Conservation (phyloP, 2,329 filamentous ascomycete species). For the Botrytis tulipae region DNA sequence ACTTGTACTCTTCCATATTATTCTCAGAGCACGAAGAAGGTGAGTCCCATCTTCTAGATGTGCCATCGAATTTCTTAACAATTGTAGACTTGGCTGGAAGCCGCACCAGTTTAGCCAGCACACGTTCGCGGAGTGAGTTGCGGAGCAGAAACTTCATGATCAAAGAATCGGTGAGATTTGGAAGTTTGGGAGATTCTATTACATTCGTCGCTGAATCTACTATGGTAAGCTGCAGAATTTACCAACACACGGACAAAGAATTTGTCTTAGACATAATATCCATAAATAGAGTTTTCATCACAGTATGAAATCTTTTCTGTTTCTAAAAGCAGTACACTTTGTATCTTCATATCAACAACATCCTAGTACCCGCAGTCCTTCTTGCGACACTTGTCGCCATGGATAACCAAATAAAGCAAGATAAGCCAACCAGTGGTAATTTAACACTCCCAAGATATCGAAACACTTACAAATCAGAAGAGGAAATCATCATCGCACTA, state of each 20-base stretch:
- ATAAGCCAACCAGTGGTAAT: too few species aligned
- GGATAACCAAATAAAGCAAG: too few species aligned
- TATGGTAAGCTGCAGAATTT: neutral
- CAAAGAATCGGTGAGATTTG: neutral
- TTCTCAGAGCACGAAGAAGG: too few species aligned
- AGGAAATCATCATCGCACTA: slow-evolving; percentile 26
- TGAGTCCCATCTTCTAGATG: neutral
- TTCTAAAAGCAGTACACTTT: neutral
- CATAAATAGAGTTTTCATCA: neutral
- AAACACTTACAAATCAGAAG: too few species aligned
- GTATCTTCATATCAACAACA: too few species aligned
- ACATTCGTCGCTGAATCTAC: neutral
- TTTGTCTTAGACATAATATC: neutral
- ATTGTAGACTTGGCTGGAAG: neutral
- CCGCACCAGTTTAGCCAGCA: neutral
- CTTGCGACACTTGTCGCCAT: too few species aligned
- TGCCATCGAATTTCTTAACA: neutral
- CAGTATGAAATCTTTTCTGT: too few species aligned
- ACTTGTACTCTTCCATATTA: too few species aligned
- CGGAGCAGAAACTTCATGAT: neutral
- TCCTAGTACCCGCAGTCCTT: too few species aligned
- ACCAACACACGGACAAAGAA: neutral
- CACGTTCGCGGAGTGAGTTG: neutral
- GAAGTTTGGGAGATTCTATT: neutral
- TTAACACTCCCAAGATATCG: too few species aligned